A percentile compares a stretch with the other conserved stretches of the same genome.
Conservation (phyloP, 768 basidiomycete species). For the Nidularia sp. region DNA sequence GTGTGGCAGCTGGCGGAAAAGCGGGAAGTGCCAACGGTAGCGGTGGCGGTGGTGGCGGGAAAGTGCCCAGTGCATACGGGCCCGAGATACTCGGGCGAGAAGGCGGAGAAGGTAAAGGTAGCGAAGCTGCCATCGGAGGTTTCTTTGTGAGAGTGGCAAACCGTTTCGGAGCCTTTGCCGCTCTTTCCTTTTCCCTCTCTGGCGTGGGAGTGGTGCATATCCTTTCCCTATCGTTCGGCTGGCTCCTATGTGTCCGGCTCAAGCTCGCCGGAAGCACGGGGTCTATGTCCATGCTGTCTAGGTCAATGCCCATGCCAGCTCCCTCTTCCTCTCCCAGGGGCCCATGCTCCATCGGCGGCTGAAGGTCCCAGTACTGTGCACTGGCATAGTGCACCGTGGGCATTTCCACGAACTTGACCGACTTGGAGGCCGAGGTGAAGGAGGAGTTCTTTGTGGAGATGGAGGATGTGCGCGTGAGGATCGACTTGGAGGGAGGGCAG, state of each 20-base stretch:
- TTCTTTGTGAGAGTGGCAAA: conserved; percentile 25
- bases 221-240: conserved; percentile 12
- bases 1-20: conserved; percentile 8
- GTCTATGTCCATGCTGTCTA: conserved; percentile 34
- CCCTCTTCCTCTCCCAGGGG: neutral
- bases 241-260: neutral
- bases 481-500: conserved; percentile 49
- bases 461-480: conserved; percentile 51
- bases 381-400: conserved; percentile 55
- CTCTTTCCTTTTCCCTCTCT: conserved; percentile 19
- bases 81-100: conserved; percentile 37
- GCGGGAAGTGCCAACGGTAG: neutral
- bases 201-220: conserved; percentile 17
- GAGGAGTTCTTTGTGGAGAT: conserved; percentile 36
- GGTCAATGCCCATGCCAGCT: conserved; percentile 23
- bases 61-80: conserved; percentile 41
- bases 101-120: neutral
- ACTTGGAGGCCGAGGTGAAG: conserved; percentile 35
- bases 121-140: conserved; percentile 8
- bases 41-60: conserved; percentile 7
- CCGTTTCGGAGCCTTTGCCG: conserved; percentile 32
- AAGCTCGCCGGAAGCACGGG: neutral
- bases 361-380: conserved; percentile 22
- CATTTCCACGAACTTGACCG: conserved; percentile 68
- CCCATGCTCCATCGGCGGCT: conserved; percentile 6